Evolutionary conservation across 805 yeast species (phyloP), one percentile per base, ranked within the genome.

Genomic region (Kodamaea jinghongensis): DNA sequence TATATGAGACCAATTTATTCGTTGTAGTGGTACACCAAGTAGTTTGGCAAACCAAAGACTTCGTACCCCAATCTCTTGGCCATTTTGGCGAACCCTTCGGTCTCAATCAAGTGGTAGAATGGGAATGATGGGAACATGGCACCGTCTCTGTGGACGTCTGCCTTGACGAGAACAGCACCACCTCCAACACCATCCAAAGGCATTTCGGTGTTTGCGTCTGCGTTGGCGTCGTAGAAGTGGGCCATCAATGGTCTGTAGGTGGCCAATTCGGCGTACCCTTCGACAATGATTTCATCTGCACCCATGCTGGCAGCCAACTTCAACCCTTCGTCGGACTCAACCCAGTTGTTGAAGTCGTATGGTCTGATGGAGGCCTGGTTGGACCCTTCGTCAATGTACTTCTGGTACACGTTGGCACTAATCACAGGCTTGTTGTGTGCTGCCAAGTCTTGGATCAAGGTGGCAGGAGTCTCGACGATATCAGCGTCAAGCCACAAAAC

Each of bases 111-210:
- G 61, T 93, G 96, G 61, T 91, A 90, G 72, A 93, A 93, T 44
- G 99, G 93, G 78, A 93, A 93, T 36, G 95, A 86, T 12, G 99
- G 99, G 78, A 93, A 93, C 97, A 93, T 91, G 40, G 98, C 98
- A 37, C 99, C 99, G 62, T 93, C 99, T 60, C 99, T 77, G 65
- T 93, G 99, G 39, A 93, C 99, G 51, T 90, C 97, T 8, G 97
- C 96, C 58, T 91, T 88, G 22, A 93, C 99, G 65, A 93, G 61
- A 23, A 95, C 81, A 31, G 97, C 95, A 15, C 97, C 96, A 47
- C 97, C 98, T 39, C 99, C 99, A 42, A 93, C 98, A 60, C 99
- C 99, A 61, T 93, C 98, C 44, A 93, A 73, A 33, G 77, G 78
- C 86, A 93, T 83, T 56, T 83, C 91, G 3, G 81, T 75, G 48